phyloP scores from a whole-genome alignment of 805 yeast genomes.

The Candida peoriensis region DNA sequence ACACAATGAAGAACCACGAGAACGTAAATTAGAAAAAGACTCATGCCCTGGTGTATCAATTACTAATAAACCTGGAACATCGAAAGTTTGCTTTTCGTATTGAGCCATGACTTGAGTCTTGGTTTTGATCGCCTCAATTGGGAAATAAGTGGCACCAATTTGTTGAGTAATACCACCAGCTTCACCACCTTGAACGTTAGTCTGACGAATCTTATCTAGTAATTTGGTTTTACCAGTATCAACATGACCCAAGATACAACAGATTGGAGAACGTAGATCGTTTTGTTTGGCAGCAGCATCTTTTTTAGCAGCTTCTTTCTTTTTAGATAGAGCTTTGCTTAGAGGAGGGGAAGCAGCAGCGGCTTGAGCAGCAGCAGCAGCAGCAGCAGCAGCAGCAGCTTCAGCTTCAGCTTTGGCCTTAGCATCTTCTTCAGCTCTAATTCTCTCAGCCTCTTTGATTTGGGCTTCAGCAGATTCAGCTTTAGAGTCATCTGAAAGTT shows the following conservation, averaged over 20 bases:
- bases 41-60: constrained; percentile 99
- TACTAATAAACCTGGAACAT: constrained; percentile 94
- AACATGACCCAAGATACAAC: constrained; percentile 99
- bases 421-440: constrained; percentile 24
- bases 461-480: constrained; percentile 22
- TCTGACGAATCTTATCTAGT: constrained; percentile 95
- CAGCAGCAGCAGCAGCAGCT: constrained; percentile 11
- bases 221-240: constrained; percentile 99
- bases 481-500: constrained; percentile 26
- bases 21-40: constrained; percentile 93
- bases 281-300: constrained; percentile 26
- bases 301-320: constrained; percentile 22
- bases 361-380: constrained; percentile 21
- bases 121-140: constrained; percentile 85
- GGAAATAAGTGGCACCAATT: constrained; percentile 99
- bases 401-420: constrained; percentile 15
- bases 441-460: constrained; percentile 19
- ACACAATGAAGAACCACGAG: constrained; percentile 98
- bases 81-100: constrained; percentile 79
- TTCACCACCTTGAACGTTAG: constrained; percentile 99
- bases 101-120: constrained; percentile 90
- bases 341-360: constrained; percentile 12
- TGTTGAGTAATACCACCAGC: constrained; percentile 99
- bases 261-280: constrained; percentile 94
- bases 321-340: constrained; percentile 6